These are phyloP conservation scores for Rhodocollybia butyracea DNA, from an alignment of 768 basidiomycete species.

Conservation along the genomic window DNA sequence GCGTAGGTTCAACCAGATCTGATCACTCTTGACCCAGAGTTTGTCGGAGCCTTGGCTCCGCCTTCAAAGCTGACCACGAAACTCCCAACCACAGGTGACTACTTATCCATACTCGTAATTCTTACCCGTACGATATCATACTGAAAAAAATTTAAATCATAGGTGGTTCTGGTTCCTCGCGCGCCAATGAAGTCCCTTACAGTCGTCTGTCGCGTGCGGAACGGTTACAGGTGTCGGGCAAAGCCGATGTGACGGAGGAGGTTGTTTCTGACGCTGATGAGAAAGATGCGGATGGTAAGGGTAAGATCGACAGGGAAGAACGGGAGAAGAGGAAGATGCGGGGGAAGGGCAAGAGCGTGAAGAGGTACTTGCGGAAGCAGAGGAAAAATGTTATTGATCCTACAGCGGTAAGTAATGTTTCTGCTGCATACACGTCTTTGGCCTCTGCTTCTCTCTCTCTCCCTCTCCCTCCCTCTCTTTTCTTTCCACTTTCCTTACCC, in stretches of 20 bases:
- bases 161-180: conserved; percentile 16
- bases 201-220: conserved; percentile 75
- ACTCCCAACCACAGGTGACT: too few species aligned
- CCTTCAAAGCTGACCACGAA: too few species aligned
- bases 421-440: too few species aligned
- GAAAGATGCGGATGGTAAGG: conserved; percentile 25
- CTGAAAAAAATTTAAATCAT: not conserved
- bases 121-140: not conserved
- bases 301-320: conserved; percentile 38
- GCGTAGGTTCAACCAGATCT: conserved; percentile 78
- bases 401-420: conserved; percentile 54
- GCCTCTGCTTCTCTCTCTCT: too few species aligned
- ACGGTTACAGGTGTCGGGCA: conserved; percentile 65
- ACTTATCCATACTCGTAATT: conserved; percentile 54
- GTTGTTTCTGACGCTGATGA: conserved; percentile 35
- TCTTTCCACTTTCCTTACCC: too few species aligned
- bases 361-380: conserved; percentile 84
- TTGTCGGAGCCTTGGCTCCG: too few species aligned
- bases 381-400: conserved; percentile 95
- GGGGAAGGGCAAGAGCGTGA: conserved; percentile 83
- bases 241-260: conserved; percentile 63
- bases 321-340: conserved; percentile 79
- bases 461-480: too few species aligned
- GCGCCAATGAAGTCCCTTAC: conserved; percentile 48
- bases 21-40: too few species aligned